Base-by-base conservation (phyloP, 805 yeast species). In the Cyberlindnera maclurae region DNA sequence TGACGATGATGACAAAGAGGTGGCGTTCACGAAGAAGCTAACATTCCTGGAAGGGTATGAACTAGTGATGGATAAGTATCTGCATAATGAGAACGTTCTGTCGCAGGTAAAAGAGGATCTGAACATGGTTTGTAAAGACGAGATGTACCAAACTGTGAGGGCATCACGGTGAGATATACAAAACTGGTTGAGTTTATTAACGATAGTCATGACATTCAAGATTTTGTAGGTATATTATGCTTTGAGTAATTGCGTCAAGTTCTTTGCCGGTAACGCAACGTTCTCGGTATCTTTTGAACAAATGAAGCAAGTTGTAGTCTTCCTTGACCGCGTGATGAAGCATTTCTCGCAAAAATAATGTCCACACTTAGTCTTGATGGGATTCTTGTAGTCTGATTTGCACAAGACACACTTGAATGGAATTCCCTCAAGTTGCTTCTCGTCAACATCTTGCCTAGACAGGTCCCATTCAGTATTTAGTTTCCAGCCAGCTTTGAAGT, bases 391-490 rank as follows among this genome's bases (percentile, higher is more conserved):
- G 41, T 72, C 75, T 0, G 63, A 41, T 42, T 71, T 68, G 52
- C 93, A 82, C 5, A 82, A 55, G 0, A 71, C 71, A 56, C 89
- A 82, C 45, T 70, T 73, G 57, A 73, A 77, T 0, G 86, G 83
- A 0, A 75, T 60, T 12, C 57, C 59, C 12, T 56, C 51, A 29
- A 47, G 47, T 37, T 47, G 47, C 34, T 43, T 54, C 39, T 31
- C 62, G 24, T 54, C 45, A 30, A 51, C 45, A 12, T 54, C 45
- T 8, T 50, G 49, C 16, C 45, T 51, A 3, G 34, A 26, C 3
- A 59, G 42, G 37, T 81, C 82, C 95, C 96, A 85, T 33, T 85
- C 94, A 42, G 68, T 68, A 20, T 70, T 73, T 6, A 80, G 57
- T 42, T 80, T 77, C 75, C 79, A 76, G 24, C 80, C 84, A 34